Evolutionary conservation across 352 stramenopile genomes (phyloP).

Genomic region (Bremia lactucae): DNA sequence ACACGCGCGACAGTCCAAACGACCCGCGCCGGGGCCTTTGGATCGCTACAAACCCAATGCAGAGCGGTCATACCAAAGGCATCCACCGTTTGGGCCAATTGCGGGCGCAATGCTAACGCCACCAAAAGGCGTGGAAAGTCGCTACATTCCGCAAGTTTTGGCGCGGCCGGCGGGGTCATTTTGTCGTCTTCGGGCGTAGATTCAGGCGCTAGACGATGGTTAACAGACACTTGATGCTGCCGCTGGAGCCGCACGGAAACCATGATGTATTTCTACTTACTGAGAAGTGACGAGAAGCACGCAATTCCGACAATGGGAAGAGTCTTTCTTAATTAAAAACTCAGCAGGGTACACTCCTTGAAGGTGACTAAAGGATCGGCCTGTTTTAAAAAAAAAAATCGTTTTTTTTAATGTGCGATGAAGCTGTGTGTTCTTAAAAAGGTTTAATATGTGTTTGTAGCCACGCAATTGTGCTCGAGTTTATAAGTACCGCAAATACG

Average conservation of each 20-base stretch:
- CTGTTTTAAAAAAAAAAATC: too few species aligned
- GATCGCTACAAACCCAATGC: slow-evolving; percentile 71
- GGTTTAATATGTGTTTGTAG: too few species aligned
- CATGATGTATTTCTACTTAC: slow-evolving; percentile 6
- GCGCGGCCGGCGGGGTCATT: slow-evolving; percentile 13
- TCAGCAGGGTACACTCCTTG: too few species aligned
- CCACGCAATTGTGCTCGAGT: too few species aligned
- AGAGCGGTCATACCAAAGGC: slow-evolving; percentile 74
- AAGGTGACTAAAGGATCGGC: too few species aligned
- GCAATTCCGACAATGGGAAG: slow-evolving; percentile 18
- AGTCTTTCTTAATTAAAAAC: slow-evolving; percentile 1
- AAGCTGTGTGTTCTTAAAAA: too few species aligned
- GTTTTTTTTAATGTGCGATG: too few species aligned
- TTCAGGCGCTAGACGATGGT: slow-evolving; percentile 4
- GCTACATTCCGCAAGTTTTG: slow-evolving; percentile 34
- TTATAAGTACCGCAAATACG: too few species aligned
- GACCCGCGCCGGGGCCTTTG: slow-evolving; percentile 32
- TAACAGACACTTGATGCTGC: slow-evolving; percentile 15
- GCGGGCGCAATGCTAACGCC: slow-evolving; percentile 29
- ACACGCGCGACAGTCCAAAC: slow-evolving; percentile 43
- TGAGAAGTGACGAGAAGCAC: background rate
- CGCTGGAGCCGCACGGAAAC: slow-evolving; percentile 19
- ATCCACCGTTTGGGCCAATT: slow-evolving; percentile 32
- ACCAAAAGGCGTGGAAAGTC: slow-evolving; percentile 35
- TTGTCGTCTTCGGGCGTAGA: slow-evolving; percentile 13